Base-by-base conservation (phyloP, 176 grass and related monocot genomes). In the Ampelocalamus luodianensis region DNA sequence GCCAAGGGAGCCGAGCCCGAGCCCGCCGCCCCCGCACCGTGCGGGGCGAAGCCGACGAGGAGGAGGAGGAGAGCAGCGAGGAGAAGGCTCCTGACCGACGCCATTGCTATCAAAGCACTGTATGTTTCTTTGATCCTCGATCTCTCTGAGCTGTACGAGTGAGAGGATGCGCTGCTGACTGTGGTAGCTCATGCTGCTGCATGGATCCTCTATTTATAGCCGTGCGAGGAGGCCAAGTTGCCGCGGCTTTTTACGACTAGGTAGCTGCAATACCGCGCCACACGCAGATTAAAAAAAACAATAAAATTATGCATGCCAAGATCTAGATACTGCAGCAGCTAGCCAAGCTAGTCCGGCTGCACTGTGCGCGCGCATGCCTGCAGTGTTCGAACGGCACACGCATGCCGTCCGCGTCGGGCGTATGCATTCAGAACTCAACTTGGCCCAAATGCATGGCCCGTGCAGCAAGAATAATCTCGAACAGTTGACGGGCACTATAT, bases 161-260 rank as follows among this genome's bases (percentile, higher is more conserved):
- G 66, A 86, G 82, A 26, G 53, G 18, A 0, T 16, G 61, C 72
- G 59, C 67, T 72, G 65, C 40, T 55, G 67, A 60, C 65, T 83
- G 54, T 61, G 75, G 38, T 72, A 16, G 36, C 20, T 82, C 17
- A 15, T 77, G 68, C 51, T 71, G 72, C 69, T 72, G 79, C 87
- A 82, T 70, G 67, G 46, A 49, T 46, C 54, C 65, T 12, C 8
- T 40, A 89, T 74, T 92, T 92, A 92, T 89, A 92, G 86, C 51
- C 81, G 66, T 15, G 38, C 43, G 18, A 46, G 29, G 22, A 27
- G 26, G 85, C 53, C 75, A 89, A 79, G 55, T 83, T 56, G 87
- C 74, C 10, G 63, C 62, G 23, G 16, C 65, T 65, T 16, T 40
- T 53, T 37, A 48, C 69, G 5, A 75, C 32, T 18, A 55, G 49